Evolutionary conservation across 306 rosid genomes (phyloP), one percentile per base, ranked within the genome.

Genomic region (Dalbergia cochinchinensis): DNA sequence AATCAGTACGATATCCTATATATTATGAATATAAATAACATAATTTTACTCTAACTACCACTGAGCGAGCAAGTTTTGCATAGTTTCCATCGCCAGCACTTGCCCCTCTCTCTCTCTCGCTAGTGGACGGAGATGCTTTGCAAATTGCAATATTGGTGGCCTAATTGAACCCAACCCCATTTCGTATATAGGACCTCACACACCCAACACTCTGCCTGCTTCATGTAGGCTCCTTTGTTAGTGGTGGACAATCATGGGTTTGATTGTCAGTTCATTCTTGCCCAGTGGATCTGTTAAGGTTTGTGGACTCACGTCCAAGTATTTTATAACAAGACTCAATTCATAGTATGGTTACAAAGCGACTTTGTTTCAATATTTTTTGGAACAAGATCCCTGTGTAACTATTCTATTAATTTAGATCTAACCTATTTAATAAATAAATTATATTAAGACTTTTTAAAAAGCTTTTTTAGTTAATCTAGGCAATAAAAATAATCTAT

Each of bases 81-180:
- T 82, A 60, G 81, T 76, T 69, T 82, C 19, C 78, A 61, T 50
- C 81, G 81, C 37, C 71, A 54, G 50, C n/a, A 62, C 5, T 26
- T 51, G 11, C 31, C 26, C 1, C 31, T 26, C 31, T 26, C 31
- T 26, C 31, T 26, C 31, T 26, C 31, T 26, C 2, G 31, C 39
- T 74, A 74, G 67, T 76, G 85, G 81, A 75, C 70, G 53, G 16
- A 62, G 62, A 20, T 60, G 60, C 47, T 0, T 26, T 26, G 31
- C 31, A 26, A 26, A 26, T 81, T 67, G 18, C n/a, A 13, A 4
- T 35, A 13, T 69, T 76, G 67, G 71, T 69, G 61, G 67, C 61
- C 62, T 69, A 69, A 61, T 31, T 76, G 31, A 67, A 69, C 70
- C 73, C 65, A 15, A 65, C 42, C 13, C 5, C 7, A 48, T 20